Evolutionary conservation across 1,284 basidiomycete species (phyloP).

Genomic region (Trametes versicolor): DNA sequence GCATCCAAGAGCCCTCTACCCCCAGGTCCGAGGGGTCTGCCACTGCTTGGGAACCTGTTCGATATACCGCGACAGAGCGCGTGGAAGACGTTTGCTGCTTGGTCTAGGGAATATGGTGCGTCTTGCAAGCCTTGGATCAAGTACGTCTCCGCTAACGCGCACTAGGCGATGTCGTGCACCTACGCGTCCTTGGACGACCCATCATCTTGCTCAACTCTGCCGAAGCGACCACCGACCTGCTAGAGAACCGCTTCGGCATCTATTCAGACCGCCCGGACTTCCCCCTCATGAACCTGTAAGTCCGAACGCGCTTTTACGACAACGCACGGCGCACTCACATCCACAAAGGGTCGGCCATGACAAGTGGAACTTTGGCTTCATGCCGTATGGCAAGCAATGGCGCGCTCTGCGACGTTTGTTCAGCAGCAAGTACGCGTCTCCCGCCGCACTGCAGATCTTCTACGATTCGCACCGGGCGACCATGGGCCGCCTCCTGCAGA

Average conservation of each 20-base stretch:
- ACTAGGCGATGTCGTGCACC: conserved; percentile 35
- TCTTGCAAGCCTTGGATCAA: not conserved
- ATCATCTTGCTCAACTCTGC: conserved; percentile 55
- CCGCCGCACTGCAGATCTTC: conserved; percentile 12
- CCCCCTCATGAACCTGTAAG: conserved; percentile 23
- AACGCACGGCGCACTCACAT: not conserved
- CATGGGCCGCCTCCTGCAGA: conserved; percentile 13
- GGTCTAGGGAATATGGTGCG: conserved; percentile 43
- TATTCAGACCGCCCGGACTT: conserved; percentile 59
- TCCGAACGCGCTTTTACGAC: not conserved
- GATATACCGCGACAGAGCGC: conserved; percentile 64
- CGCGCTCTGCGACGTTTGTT: conserved; percentile 15
- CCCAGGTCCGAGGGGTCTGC: conserved; percentile 71
- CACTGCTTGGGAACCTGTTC: conserved; percentile 66
- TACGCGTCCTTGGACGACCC: conserved; percentile 29
- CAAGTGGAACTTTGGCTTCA: conserved; percentile 27
- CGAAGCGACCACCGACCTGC: conserved; percentile 61
- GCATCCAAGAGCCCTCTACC: conserved; percentile 42
- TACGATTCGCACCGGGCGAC: conserved; percentile 17
- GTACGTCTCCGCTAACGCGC: not conserved
- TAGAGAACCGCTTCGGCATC: conserved; percentile 68
- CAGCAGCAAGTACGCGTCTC: conserved; percentile 17
- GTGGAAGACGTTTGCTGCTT: conserved; percentile 43
- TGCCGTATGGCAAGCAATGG: conserved; percentile 27
- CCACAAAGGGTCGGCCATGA: conserved; percentile 16